Evolutionary conservation across 148 eudicot species (phyloP), one percentile per base, ranked within the genome.

Genomic region (Cornus suecica): DNA sequence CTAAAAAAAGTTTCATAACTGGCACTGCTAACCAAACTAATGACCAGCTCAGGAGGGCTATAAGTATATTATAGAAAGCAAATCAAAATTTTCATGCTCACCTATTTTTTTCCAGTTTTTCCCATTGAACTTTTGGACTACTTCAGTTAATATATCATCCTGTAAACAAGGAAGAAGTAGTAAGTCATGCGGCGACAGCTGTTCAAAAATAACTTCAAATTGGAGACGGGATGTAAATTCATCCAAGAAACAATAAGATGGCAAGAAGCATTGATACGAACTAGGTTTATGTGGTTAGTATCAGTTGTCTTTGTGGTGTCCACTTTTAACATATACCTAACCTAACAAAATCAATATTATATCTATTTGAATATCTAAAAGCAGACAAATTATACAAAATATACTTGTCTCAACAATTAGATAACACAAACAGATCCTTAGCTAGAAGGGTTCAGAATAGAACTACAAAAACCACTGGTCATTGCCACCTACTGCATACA

Each of bases 101-200:
- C 98, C 97, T 83, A 94, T 90, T 82, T 83, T 89, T 70, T 90
- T 94, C 98, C 98, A 94, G 65, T 85, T 91, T 79, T 80, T 91
- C 22, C 84, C 89, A 23, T 91, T 86, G 85, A 73, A 86, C 79
- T 79, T 84, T 68, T 71, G 70, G 41, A 91, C 98, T 37, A 54
- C 86, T 77, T 82, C 83, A 65, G 83, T 56, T 20, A 94, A 82
- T 63, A 79, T 77, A 69, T 86, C 80, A 76, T 91, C 97, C 98
- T 94, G 82, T 62, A 76, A 45, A 69, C 62, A 77, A 31, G 2
- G 22, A 30, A 31, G 18, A 41, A 67, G 23, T 66, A 28, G 25
- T 61, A 60, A 63, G 23, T 10, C n/a, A n/a, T 60, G 18, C 24
- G 25, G 1, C 0, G 2, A 10, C 26, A 66, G 22, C 65, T 5